Evolutionary conservation across 495 filamentous ascomycete species (phyloP), one percentile per base, ranked within the genome.

Genomic region (Xylaria flabelliformis): DNA sequence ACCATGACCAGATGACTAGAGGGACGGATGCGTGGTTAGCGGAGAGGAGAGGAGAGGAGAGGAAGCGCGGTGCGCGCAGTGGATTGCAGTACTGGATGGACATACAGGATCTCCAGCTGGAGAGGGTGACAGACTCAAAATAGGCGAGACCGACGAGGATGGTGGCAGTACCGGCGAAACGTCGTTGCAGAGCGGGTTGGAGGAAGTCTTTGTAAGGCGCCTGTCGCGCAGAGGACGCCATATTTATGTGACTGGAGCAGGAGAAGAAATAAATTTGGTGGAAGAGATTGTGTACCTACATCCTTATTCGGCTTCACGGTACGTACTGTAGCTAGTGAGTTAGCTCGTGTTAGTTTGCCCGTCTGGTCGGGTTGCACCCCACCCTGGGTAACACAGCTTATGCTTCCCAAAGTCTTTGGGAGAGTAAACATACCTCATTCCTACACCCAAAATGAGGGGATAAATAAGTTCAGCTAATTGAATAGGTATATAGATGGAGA

Each of bases 131-230:
- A 64, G 93, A 85, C 73, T 92, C 87, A n/a, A 88, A 32, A 80
- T 97, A 98, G 81, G 92, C 93, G 71, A 93, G 82, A 19, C 85
- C 80, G 17, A 95, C 77, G 9, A 92, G 80, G 50, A 93, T 78
- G 44, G 87, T 80, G 58, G 91, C 91, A 41, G 94, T 93, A 67
- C 88, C 87, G 51, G 90, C 90, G 84, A 98, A 98, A 70, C 94
- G 87, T 74, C 93, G 87, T 80, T 99, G 96, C 66, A 98, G 83
- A 51, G 92, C 88, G 44, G 96, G 95, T 50, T 95, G 97, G 70
- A 98, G 82, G 80, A 97, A 94, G 77, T 97, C 92, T 84, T 95
- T 90, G 78, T 97, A 98, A 51, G 83, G 82, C 69, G 77, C 76
- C 73, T 79, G 80, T 80, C 85, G 80, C 72, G 81, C 82, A 72